These are phyloP conservation scores for Phylloporus sp. DNA, from an alignment of 768 basidiomycete species.

Conservation along the genomic window DNA sequence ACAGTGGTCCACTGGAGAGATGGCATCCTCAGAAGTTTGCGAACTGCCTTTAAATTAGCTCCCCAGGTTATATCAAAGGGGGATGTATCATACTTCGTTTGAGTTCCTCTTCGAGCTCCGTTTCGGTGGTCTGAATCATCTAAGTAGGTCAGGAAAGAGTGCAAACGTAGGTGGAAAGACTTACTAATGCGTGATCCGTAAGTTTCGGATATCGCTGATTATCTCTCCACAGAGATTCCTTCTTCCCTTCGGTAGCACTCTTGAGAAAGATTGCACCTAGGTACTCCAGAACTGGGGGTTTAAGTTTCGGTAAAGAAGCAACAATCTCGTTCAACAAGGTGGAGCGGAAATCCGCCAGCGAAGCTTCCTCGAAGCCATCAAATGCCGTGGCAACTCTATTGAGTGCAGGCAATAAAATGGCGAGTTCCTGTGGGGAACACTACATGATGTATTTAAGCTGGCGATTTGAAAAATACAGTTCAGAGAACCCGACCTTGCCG, in stretches of 20 bases:
- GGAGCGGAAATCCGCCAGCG: conserved; percentile 59
- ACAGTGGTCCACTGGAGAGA: conserved; percentile 66
- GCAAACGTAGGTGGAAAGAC: conserved; percentile 15
- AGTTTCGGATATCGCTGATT: conserved; percentile 50
- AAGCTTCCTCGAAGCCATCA: conserved; percentile 38
- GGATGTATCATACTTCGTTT: conserved; percentile 45
- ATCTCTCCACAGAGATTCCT: conserved; percentile 67
- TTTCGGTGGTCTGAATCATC: conserved; percentile 65
- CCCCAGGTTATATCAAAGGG: background rate
- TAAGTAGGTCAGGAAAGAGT: conserved; percentile 26
- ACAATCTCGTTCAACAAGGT: conserved; percentile 68
- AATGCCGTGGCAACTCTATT: conserved; percentile 66
- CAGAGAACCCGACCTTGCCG: conserved; percentile 60
- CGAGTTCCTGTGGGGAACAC: conserved; percentile 84
- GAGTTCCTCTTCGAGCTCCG: conserved; percentile 71
- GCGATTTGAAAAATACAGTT: background rate
- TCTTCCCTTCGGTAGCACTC: conserved; percentile 61
- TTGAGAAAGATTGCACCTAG: conserved; percentile 55
- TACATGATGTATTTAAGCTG: conserved; percentile 23
- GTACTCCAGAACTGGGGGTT: conserved; percentile 49
- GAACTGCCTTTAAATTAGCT: conserved; percentile 41
- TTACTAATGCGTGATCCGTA: conserved; percentile 57
- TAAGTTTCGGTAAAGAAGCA: conserved; percentile 61
- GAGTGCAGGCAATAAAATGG: conserved; percentile 71
- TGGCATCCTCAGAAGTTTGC: conserved; percentile 69